Evolutionary conservation across 108 stramenopile species (phyloP).

Genomic region (Nitzschia sp.): DNA sequence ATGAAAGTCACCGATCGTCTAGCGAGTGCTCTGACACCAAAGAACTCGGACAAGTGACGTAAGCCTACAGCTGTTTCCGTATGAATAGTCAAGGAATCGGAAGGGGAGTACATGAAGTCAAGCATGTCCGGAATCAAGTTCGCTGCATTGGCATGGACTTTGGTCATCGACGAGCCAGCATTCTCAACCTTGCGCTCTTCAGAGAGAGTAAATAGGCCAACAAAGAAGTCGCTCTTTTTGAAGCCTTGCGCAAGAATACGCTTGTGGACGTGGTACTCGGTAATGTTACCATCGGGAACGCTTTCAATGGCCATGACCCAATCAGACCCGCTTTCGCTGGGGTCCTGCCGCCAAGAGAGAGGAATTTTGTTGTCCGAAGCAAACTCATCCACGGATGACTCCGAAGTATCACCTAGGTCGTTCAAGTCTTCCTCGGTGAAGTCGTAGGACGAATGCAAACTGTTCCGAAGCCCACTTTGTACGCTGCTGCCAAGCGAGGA

Average conservation of each 20-base stretch:
- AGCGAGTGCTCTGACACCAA: constrained; percentile 40
- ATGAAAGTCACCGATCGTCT: constrained; percentile 25
- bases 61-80: constrained; percentile 38
- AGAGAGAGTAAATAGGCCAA: constrained; percentile 18
- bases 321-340: constrained; percentile 38
- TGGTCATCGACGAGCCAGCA: neutral
- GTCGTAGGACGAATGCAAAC: constrained; percentile 21
- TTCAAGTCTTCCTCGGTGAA: neutral
- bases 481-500: constrained; percentile 28
- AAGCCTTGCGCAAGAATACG: constrained; percentile 37
- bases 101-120: constrained; percentile 42
- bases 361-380: neutral
- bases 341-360: constrained; percentile 34
- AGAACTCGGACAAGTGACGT: constrained; percentile 35
- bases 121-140: constrained; percentile 31
- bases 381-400: neutral
- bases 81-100: constrained; percentile 11
- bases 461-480: constrained; percentile 26
- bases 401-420: neutral
- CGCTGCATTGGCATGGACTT: constrained; percentile 38
- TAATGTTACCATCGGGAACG: constrained; percentile 24
- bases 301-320: constrained; percentile 43
- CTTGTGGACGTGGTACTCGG: constrained; percentile 57
- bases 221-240: constrained; percentile 40
- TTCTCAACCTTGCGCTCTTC: constrained; percentile 7